phyloP scores from a whole-genome alignment of 2,329 filamentous ascomycete species.

The Alternaria metachromatica region DNA sequence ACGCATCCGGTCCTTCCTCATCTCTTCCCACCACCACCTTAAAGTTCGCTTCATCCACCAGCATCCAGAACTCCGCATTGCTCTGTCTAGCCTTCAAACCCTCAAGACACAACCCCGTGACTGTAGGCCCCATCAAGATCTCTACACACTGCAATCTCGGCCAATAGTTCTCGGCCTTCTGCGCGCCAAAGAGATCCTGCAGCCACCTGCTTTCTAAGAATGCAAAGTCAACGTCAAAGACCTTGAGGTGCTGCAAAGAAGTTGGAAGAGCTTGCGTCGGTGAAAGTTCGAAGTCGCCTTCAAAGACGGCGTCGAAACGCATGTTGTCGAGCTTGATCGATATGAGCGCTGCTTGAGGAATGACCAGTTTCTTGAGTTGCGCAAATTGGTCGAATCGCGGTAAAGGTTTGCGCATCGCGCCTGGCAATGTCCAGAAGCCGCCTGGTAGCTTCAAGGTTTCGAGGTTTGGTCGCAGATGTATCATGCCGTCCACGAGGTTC shows the following conservation, averaged over 20 bases:
- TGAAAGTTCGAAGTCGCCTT: slow-evolving; percentile 18
- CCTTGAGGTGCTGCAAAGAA: slow-evolving; percentile 10
- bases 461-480: slow-evolving; percentile 12
- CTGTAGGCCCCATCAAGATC: slow-evolving; percentile 2
- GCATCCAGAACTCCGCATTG: background rate
- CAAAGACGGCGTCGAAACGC: slow-evolving; percentile 6
- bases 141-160: slow-evolving; percentile 9
- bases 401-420: slow-evolving; percentile 19
- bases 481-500: slow-evolving; percentile 9
- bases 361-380: slow-evolving; percentile 3
- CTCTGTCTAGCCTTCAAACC: background rate
- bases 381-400: slow-evolving; percentile 16
- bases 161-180: background rate
- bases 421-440: slow-evolving; percentile 25
- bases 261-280: slow-evolving; percentile 6
- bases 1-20: background rate
- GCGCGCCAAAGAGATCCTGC: slow-evolving; percentile 9
- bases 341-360: slow-evolving; percentile 20
- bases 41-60: background rate
- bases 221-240: slow-evolving; percentile 15
- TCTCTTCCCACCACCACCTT: background rate
- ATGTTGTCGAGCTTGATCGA: slow-evolving; percentile 24
- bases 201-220: slow-evolving; percentile 14
- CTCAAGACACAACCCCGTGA: background rate
- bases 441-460: slow-evolving; percentile 15